phyloP scores from a whole-genome alignment of 2,329 filamentous ascomycete species.

The Epichloe aotearoae region DNA sequence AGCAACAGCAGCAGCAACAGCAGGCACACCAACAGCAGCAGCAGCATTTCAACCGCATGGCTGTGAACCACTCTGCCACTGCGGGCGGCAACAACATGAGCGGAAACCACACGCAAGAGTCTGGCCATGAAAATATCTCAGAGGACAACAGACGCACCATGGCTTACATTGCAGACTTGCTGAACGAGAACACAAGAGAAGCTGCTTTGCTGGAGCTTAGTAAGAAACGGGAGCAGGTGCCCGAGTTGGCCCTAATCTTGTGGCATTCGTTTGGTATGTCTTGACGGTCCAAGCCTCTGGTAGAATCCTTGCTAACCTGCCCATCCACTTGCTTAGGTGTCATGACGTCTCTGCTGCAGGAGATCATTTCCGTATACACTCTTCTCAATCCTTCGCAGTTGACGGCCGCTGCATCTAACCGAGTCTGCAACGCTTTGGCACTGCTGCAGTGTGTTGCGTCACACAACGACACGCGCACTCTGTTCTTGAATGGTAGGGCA shows the following conservation, averaged over 20 bases:
- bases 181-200: constrained; percentile 79
- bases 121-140: constrained; percentile 53
- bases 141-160: constrained; percentile 92
- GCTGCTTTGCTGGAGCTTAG: constrained; percentile 87
- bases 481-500: constrained; percentile 76
- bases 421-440: constrained; percentile 93
- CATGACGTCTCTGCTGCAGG: constrained; percentile 93
- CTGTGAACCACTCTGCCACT: constrained; percentile 46
- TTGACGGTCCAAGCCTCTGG: not conserved
- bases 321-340: constrained; percentile 47
- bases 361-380: constrained; percentile 98
- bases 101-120: constrained; percentile 38
- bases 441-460: constrained; percentile 94
- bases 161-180: constrained; percentile 79
- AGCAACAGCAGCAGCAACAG: constrained; percentile 24
- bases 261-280: constrained; percentile 94
- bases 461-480: constrained; percentile 85
- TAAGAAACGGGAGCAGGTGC: constrained; percentile 97
- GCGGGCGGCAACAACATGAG: constrained; percentile 28
- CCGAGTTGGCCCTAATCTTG: constrained; percentile 85
- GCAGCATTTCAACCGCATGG: constrained; percentile 62
- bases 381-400: constrained; percentile 93
- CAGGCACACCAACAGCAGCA: constrained; percentile 30
- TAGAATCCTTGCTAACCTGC: not conserved
- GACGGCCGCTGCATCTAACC: constrained; percentile 91